A percentile compares a stretch with the other conserved stretches of the same genome.
Conservation (phyloP, 2,329 filamentous ascomycete species). For the Aspergillus japonicus region DNA sequence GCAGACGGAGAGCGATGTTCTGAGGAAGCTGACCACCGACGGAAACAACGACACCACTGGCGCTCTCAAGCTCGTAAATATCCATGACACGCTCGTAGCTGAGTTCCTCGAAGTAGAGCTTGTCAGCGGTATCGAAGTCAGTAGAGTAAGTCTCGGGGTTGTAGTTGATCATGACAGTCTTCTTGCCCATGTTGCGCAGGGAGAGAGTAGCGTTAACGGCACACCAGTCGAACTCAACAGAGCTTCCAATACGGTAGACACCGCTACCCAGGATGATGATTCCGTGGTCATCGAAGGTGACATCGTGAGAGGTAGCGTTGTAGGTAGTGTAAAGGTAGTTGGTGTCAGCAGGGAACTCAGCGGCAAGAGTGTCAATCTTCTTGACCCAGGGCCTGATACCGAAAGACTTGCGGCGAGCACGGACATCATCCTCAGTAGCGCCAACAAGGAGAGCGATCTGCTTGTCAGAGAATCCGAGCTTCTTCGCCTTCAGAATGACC, state of each 20-base stretch:
- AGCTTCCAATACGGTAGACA: slow-evolving; percentile 96
- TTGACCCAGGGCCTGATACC: slow-evolving; percentile 95
- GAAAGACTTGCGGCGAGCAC: slow-evolving; percentile 78
- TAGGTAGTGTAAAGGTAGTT: slow-evolving; percentile 98
- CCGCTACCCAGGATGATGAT: slow-evolving; percentile 87
- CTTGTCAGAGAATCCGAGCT: slow-evolving; percentile 94
- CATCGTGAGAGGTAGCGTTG: slow-evolving; percentile 90
- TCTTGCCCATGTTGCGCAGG: slow-evolving; percentile 82
- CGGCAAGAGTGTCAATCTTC: slow-evolving; percentile 95
- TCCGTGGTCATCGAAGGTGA: slow-evolving; percentile 89
- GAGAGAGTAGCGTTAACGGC: slow-evolving; percentile 86
- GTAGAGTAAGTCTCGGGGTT: slow-evolving; percentile 81
- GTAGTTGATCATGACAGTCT: slow-evolving; percentile 97
- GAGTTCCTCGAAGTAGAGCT: slow-evolving; percentile 93
- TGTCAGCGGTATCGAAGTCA: slow-evolving; percentile 86
- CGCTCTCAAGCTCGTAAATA: slow-evolving; percentile 89
- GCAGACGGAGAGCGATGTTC: slow-evolving; percentile 92
- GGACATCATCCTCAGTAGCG: slow-evolving; percentile 84
- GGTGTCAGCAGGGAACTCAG: slow-evolving; percentile 91
- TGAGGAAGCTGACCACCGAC: slow-evolving; percentile 95
- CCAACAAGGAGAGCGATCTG: slow-evolving; percentile 88
- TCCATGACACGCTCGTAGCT: slow-evolving; percentile 98
- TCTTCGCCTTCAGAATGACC: slow-evolving; percentile 87
- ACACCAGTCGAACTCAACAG: slow-evolving; percentile 99
- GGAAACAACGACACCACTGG: slow-evolving; percentile 86